phyloP scores from a whole-genome alignment of 1,284 basidiomycete species.

The Limonomyces culmigenus region DNA sequence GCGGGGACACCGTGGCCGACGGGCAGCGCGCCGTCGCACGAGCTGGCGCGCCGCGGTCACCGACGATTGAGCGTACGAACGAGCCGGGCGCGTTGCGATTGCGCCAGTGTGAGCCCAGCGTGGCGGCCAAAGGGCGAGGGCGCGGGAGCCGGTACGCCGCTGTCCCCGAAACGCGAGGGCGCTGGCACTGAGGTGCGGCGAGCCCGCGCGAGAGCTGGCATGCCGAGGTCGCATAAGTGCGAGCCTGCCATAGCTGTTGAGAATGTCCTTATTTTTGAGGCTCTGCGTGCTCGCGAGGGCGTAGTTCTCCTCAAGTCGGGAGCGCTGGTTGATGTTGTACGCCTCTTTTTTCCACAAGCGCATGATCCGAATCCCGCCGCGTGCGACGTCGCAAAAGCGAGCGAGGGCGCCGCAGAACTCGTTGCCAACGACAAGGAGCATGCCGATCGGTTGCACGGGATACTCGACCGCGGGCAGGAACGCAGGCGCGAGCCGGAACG shows the following conservation, averaged over 20 bases:
- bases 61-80: too few relatives aligned
- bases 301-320: constrained; percentile 97
- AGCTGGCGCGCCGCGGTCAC: too few relatives aligned
- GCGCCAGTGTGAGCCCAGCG: too few relatives aligned
- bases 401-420: constrained; percentile 98
- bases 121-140: too few relatives aligned
- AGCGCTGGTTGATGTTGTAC: constrained; percentile 93
- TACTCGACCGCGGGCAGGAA: constrained; percentile 95
- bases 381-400: constrained; percentile 93
- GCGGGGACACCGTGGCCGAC: too few relatives aligned
- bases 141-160: too few relatives aligned
- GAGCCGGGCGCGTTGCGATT: too few relatives aligned
- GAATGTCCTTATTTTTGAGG: constrained; percentile 99
- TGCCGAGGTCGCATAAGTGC: too few relatives aligned
- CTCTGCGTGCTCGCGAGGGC: constrained; percentile 95
- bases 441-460: constrained; percentile 79
- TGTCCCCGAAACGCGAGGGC: too few relatives aligned
- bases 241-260: constrained; percentile 93
- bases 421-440: constrained; percentile 90
- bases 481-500: constrained; percentile 86
- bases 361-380: constrained; percentile 94
- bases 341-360: constrained; percentile 91
- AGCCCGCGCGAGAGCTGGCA: too few relatives aligned
- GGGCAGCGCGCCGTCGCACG: too few relatives aligned
- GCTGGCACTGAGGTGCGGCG: too few relatives aligned